These are phyloP conservation scores for Agapanthus africanus DNA, from an alignment of 106 monocot genomes.

Conservation along the genomic window DNA sequence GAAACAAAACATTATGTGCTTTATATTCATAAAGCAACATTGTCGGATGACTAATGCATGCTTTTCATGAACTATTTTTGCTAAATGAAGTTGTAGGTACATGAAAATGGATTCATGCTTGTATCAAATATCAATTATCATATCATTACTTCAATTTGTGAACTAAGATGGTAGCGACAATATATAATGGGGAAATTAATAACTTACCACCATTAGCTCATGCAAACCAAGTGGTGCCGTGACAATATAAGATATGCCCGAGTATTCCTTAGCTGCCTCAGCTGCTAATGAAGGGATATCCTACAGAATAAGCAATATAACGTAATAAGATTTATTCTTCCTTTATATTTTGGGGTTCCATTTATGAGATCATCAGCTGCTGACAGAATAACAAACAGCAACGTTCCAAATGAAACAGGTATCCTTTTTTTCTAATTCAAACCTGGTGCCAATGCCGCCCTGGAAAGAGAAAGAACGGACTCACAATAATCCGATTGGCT, in stretches of 20 bases:
- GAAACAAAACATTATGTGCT: no score
- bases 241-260: slow-evolving; percentile 67
- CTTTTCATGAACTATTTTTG: no score
- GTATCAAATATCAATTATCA: no score
- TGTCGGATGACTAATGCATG: no score
- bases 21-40: no score
- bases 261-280: slow-evolving; percentile 65
- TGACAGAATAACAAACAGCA: neutral
- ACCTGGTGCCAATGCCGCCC: slow-evolving; percentile 89
- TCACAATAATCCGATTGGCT: slow-evolving; percentile 68
- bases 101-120: no score
- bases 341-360: no score
- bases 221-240: slow-evolving; percentile 89
- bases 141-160: no score
- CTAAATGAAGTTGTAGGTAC: no score
- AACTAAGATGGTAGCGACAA: no score
- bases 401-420: neutral
- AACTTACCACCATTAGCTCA: slow-evolving; percentile 81
- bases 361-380: neutral
- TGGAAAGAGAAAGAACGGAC: slow-evolving; percentile 95
- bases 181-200: slow-evolving; percentile 9
- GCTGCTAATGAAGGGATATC: slow-evolving; percentile 84
- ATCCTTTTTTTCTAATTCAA: no score
- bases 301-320: slow-evolving; percentile 39
- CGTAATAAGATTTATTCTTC: no score